phyloP scores from a whole-genome alignment of 306 rosid genomes.

The Crotalaria pallida region DNA sequence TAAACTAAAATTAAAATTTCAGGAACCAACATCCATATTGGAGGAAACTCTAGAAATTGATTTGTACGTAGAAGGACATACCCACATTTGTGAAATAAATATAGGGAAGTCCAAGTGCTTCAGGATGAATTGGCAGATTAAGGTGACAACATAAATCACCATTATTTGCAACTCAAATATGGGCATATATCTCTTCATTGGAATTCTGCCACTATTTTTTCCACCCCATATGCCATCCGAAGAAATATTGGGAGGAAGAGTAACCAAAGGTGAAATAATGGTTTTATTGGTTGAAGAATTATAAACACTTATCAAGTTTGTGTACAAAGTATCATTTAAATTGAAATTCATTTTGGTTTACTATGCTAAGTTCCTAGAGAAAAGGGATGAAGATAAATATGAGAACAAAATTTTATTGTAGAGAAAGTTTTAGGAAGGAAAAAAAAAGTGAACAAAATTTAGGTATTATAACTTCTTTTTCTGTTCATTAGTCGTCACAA shows the following conservation, averaged over 20 bases:
- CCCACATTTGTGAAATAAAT: constrained; percentile 42
- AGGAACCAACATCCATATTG: no score
- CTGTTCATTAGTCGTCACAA: background rate
- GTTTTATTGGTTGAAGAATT: rapidly evolving
- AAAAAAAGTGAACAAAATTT: background rate
- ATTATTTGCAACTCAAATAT: constrained; percentile 40
- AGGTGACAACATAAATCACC: constrained; percentile 28
- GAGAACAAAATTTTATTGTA: background rate
- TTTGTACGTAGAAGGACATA: background rate
- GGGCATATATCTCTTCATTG: constrained; percentile 18
- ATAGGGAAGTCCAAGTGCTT: constrained; percentile 41
- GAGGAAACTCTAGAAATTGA: no score
- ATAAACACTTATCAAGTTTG: no score
- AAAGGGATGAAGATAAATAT: background rate
- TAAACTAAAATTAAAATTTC: no score
- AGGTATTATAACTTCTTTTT: background rate
- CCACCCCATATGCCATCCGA: constrained; percentile 34
- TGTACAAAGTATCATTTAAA: background rate
- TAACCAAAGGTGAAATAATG: background rate
- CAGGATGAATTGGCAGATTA: constrained; percentile 27
- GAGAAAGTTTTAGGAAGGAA: background rate
- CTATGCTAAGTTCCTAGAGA: background rate
- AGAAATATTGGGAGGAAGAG: constrained; percentile 24
- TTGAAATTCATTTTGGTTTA: background rate
- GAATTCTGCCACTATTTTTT: constrained; percentile 6